Percentiles rank a stretch among this genome's conserved stretches.
phyloP scores from a whole-genome alignment of 495 filamentous ascomycete species.

The Daldinia childiae region DNA sequence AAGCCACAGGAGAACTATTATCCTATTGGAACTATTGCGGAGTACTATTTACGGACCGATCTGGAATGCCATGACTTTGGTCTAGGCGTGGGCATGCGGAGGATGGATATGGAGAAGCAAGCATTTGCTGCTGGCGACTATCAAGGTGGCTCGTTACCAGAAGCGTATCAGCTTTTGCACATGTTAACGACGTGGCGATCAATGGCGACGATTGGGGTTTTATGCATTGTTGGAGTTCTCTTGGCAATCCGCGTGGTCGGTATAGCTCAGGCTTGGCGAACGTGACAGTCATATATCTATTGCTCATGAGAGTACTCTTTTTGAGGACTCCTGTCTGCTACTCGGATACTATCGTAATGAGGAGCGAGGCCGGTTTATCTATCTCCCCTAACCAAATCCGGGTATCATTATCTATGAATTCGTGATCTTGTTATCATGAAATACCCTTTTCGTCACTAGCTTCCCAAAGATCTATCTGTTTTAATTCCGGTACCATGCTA shows the following conservation, averaged over 20 bases:
- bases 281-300: conserved; percentile 22
- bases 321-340: conserved; percentile 9
- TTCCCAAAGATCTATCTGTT: not conserved
- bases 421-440: conserved; percentile 23
- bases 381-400: conserved; percentile 5
- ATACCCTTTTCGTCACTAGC: conserved; percentile 8
- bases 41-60: not conserved
- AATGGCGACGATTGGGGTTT: conserved; percentile 20
- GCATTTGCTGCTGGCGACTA: conserved; percentile 8
- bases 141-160: conserved; percentile 5
- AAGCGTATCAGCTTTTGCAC: conserved; percentile 1
- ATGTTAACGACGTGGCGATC: conserved; percentile 18
- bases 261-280: conserved; percentile 31
- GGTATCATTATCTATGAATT: conserved; percentile 20
- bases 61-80: conserved; percentile 1
- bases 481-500: conserved; percentile 3
- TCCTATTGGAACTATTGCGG: not conserved
- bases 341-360: conserved; percentile 21
- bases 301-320: conserved; percentile 16
- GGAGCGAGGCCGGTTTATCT: conserved; percentile 10
- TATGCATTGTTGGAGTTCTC: conserved; percentile 26
- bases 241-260: conserved; percentile 29
- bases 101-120: conserved; percentile 37
- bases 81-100: not conserved
- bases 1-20: not conserved